Percentiles rank a stretch among this genome's conserved stretches.
Evolutionary conservation across 176 grass and related monocot species (phyloP).

Genomic region (Oryza brachyantha): DNA sequence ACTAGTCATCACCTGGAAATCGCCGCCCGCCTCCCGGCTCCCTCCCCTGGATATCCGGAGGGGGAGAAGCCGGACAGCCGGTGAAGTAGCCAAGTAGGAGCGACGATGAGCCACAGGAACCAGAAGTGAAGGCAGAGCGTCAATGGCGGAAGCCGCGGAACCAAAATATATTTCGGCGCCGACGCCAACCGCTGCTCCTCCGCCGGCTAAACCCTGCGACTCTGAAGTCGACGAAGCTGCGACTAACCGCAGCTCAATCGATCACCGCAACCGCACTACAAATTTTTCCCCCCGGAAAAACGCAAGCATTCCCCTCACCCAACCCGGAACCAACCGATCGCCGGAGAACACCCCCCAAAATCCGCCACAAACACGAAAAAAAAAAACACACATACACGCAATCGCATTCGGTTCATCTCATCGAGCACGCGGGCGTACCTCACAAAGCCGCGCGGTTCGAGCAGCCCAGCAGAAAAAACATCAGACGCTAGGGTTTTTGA

Average conservation of each 20-base stretch:
- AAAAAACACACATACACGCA: too few relatives aligned
- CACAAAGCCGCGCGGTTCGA: conserved; percentile 3
- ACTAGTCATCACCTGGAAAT: background rate
- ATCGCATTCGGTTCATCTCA: background rate
- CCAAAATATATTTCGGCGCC: too few relatives aligned
- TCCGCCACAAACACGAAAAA: background rate
- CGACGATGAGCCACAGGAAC: background rate
- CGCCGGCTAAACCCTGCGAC: too few relatives aligned
- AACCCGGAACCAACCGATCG: background rate
- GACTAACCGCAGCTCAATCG: background rate
- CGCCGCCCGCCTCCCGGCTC: background rate
- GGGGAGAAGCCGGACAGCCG: background rate
- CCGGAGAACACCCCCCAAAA: background rate
- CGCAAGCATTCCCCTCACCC: background rate
- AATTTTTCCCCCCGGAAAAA: background rate
- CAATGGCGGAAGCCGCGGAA: too few relatives aligned
- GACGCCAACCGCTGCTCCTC: too few relatives aligned
- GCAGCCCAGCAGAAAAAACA: background rate
- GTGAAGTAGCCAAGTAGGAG: background rate
- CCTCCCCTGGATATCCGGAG: background rate
- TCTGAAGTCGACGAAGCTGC: background rate
- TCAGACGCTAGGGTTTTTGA: background rate
- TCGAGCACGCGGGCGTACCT: conserved; percentile 32
- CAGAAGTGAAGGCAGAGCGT: background rate
- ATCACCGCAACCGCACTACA: background rate